Evolutionary conservation across 129 eudicot genomes (phyloP).

Genomic region (Arctium minus): DNA sequence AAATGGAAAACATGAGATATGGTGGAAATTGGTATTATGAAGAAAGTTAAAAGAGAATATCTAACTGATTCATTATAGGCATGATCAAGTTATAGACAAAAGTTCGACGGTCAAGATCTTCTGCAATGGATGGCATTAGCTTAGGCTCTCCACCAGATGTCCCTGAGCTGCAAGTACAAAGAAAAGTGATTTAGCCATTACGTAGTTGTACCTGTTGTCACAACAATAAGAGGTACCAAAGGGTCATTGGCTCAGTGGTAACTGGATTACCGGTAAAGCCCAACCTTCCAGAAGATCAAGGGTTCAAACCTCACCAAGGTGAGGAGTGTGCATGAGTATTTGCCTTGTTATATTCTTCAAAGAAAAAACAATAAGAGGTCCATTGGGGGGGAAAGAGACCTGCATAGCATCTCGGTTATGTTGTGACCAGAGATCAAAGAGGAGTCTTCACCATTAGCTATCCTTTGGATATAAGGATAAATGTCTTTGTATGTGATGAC

Average conservation of each 20-base stretch:
- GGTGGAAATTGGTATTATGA: background rate
- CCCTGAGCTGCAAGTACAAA: slow-evolving; percentile 71
- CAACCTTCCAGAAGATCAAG: background rate
- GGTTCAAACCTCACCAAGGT: background rate
- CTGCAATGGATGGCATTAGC: slow-evolving; percentile 85
- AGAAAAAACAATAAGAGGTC: background rate
- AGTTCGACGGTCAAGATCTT: slow-evolving; percentile 87
- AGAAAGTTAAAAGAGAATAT: slow-evolving; percentile 2
- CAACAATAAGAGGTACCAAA: background rate
- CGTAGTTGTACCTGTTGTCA: background rate
- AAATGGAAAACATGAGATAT: background rate
- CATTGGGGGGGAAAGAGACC: slow-evolving; percentile 30
- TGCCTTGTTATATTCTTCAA: background rate
- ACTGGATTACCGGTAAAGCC: background rate
- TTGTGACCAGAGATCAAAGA: slow-evolving; percentile 67
- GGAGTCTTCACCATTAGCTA: slow-evolving; percentile 79
- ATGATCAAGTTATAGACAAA: slow-evolving; percentile 74
- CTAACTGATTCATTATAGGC: slow-evolving; percentile 81
- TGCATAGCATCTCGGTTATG: slow-evolving; percentile 82
- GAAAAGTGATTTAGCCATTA: background rate
- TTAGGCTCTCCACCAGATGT: slow-evolving; percentile 94
- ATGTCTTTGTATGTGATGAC: slow-evolving; percentile 61
- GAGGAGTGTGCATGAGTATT: background rate
- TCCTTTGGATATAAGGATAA: slow-evolving; percentile 67
- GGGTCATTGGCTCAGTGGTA: background rate